These are phyloP conservation scores for Circinella minor DNA, from an alignment of 371 early-diverging fungal genomes.

Conservation along the genomic window DNA sequence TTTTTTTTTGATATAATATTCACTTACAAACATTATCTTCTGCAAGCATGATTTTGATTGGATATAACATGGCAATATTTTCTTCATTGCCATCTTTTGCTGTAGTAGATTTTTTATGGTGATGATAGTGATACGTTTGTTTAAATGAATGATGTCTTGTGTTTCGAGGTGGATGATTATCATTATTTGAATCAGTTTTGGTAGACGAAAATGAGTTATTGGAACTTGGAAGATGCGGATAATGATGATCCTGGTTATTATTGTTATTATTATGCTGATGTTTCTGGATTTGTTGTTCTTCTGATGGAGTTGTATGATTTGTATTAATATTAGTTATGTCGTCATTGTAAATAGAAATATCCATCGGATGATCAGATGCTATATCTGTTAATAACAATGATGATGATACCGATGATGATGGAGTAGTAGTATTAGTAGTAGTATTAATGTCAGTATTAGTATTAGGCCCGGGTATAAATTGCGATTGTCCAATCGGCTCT, in stretches of 20 bases:
- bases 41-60: constrained; percentile 48
- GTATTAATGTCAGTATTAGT: too few species aligned
- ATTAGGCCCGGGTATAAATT: not conserved
- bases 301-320: not conserved
- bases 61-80: constrained; percentile 41
- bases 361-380: not conserved
- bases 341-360: not conserved
- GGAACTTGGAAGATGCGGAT: not conserved
- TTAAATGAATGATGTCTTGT: not conserved
- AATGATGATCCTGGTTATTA: not conserved
- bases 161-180: not conserved
- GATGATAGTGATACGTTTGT: constrained; percentile 14
- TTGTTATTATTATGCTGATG: too few species aligned
- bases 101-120: constrained; percentile 24
- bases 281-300: not conserved
- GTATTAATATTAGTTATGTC: not conserved
- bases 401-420: too few species aligned
- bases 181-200: constrained; percentile 4
- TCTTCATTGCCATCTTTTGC: constrained; percentile 34
- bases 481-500: not conserved
- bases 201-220: not conserved
- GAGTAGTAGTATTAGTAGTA: too few species aligned
- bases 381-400: too few species aligned
- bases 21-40: constrained; percentile 55
- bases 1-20: not conserved